Conservation (phyloP, 2,329 filamentous ascomycete species). For the Kalmusia sp. region DNA sequence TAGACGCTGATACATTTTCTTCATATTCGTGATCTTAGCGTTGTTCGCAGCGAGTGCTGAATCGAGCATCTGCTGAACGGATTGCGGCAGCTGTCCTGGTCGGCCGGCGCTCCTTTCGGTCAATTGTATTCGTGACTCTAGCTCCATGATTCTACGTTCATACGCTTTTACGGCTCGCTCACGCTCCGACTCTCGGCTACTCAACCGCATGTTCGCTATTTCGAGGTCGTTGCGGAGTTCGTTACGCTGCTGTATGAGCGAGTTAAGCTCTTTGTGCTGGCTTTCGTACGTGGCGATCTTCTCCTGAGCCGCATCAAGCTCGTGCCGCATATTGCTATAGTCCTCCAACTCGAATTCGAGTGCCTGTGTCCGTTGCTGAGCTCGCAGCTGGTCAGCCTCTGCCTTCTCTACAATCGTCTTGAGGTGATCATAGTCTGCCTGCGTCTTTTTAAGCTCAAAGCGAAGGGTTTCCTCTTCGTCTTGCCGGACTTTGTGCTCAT, state of each 20-base stretch:
- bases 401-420: constrained; percentile 70
- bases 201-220: constrained; percentile 65
- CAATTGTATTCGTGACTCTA: constrained; percentile 47
- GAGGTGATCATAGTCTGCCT: constrained; percentile 69
- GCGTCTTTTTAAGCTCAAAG: constrained; percentile 64
- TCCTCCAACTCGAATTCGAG: constrained; percentile 69
- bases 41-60: constrained; percentile 56
- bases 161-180: constrained; percentile 56
- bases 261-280: constrained; percentile 54
- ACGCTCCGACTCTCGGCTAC: constrained; percentile 58
- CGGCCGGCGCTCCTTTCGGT: constrained; percentile 29
- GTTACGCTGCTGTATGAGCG: constrained; percentile 64
- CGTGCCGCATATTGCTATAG: constrained; percentile 51
- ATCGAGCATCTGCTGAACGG: constrained; percentile 57
- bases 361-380: constrained; percentile 63
- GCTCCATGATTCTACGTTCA: constrained; percentile 56
- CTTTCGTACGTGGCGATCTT: constrained; percentile 40
- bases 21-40: constrained; percentile 56
- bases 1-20: constrained; percentile 60
- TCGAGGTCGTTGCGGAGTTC: constrained; percentile 66
- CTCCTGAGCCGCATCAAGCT: constrained; percentile 42
- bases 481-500: constrained; percentile 72
- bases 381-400: constrained; percentile 67
- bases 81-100: constrained; percentile 45
- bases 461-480: constrained; percentile 64